phyloP scores from a whole-genome alignment of 202 grass and related monocot species.

The Eragrostis tef region DNA sequence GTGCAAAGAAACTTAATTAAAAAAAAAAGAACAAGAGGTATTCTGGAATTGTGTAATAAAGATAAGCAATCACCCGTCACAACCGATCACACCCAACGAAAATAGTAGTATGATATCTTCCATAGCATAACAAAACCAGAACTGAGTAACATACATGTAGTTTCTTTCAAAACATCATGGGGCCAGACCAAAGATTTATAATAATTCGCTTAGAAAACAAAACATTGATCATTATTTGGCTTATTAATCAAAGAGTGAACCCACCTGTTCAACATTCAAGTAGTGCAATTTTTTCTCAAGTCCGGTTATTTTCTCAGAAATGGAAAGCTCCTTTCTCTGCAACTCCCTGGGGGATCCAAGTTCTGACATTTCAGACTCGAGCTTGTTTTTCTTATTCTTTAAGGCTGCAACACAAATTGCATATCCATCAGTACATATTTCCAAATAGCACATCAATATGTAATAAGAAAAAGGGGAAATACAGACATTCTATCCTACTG shows the following conservation, averaged over 20 bases:
- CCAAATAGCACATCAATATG: constrained; percentile 32
- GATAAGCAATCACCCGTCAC: too few species aligned
- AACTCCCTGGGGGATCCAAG: constrained; percentile 83
- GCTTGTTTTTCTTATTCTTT: constrained; percentile 77
- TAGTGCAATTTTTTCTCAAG: constrained; percentile 93
- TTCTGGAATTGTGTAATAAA: too few species aligned
- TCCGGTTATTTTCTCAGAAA: constrained; percentile 93
- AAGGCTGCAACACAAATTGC: constrained; percentile 67
- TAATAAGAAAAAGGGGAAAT: constrained; percentile 34
- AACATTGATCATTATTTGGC: constrained; percentile 23
- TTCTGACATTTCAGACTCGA: constrained; percentile 80
- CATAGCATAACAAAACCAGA: background rate
- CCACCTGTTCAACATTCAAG: constrained; percentile 85
- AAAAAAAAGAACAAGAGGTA: too few species aligned
- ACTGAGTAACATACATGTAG: constrained; percentile 1
- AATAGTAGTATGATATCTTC: background rate
- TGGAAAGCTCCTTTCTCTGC: constrained; percentile 81
- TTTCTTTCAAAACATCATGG: constrained; percentile 7
- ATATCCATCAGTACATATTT: constrained; percentile 40
- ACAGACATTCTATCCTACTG: constrained; percentile 72
- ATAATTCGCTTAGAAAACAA: background rate
- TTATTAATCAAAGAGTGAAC: constrained; percentile 34
- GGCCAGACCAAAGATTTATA: background rate
- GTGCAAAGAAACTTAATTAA: background rate
- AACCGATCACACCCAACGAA: too few species aligned